Evolutionary conservation across 2,329 filamentous ascomycete genomes (phyloP).

Genomic region (Botryotinia globosa): DNA sequence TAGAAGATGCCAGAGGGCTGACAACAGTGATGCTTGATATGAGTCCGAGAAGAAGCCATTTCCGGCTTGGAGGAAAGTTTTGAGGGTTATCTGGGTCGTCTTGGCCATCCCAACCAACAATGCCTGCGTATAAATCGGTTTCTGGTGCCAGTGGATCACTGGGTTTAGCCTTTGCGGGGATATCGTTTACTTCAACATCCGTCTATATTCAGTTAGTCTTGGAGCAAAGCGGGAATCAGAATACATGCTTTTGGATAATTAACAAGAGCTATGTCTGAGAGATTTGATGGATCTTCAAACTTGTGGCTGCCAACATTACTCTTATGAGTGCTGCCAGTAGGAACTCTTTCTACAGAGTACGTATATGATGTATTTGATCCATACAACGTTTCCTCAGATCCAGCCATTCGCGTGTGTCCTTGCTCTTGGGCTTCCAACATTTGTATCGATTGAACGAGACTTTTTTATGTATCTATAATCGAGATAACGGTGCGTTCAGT

Average conservation of each 20-base stretch:
- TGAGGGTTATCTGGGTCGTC: slow-evolving; percentile 24
- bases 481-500: background rate
- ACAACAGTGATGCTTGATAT: slow-evolving; percentile 25
- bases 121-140: slow-evolving; percentile 46
- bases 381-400: slow-evolving; percentile 7
- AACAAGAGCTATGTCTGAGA: slow-evolving; percentile 11
- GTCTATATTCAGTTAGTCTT: slow-evolving; percentile 8
- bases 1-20: slow-evolving; percentile 40
- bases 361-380: slow-evolving; percentile 8
- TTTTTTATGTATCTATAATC: background rate
- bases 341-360: slow-evolving; percentile 4
- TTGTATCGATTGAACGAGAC: background rate
- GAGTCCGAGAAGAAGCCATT: slow-evolving; percentile 21
- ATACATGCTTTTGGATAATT: slow-evolving; percentile 11
- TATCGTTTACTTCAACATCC: background rate
- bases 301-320: background rate
- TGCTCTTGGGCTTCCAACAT: background rate
- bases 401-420: background rate
- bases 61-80: slow-evolving; percentile 21
- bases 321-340: slow-evolving; percentile 6
- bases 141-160: slow-evolving; percentile 3
- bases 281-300: background rate
- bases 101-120: slow-evolving; percentile 25
- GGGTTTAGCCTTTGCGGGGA: background rate
- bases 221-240: background rate